Evolutionary conservation across 1,139 yeast species (phyloP).

Genomic region (Pichia terricola): DNA sequence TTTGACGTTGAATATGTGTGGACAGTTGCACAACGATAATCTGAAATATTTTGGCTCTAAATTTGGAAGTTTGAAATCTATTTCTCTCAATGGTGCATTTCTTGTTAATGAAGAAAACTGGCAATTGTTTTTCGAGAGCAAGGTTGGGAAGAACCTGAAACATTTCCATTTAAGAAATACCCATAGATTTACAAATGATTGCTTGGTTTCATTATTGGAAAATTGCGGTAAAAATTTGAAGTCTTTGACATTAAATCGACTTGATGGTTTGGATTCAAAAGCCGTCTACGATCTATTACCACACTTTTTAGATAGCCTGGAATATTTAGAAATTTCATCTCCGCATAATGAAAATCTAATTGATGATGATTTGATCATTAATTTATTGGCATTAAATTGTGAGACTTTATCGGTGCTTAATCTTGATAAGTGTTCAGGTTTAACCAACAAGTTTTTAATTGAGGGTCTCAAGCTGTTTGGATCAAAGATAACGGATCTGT

Average conservation of each 20-base stretch:
- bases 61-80: slow-evolving; percentile 39
- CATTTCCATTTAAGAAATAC: slow-evolving; percentile 67
- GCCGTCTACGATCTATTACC: slow-evolving; percentile 57
- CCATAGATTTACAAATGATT: slow-evolving; percentile 67
- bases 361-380: slow-evolving; percentile 62
- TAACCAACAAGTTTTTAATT: slow-evolving; percentile 55
- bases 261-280: slow-evolving; percentile 59
- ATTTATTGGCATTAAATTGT: slow-evolving; percentile 54
- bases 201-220: slow-evolving; percentile 53
- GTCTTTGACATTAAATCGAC: slow-evolving; percentile 45
- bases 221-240: slow-evolving; percentile 49
- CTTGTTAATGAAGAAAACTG: slow-evolving; percentile 66
- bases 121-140: slow-evolving; percentile 52
- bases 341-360: slow-evolving; percentile 59
- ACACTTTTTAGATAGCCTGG: slow-evolving; percentile 47
- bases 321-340: slow-evolving; percentile 56
- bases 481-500: slow-evolving; percentile 41
- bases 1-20: slow-evolving; percentile 81
- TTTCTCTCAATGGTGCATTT: slow-evolving; percentile 80
- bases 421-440: slow-evolving; percentile 61
- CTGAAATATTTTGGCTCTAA: slow-evolving; percentile 53
- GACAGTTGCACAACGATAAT: slow-evolving; percentile 76
- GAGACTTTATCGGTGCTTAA: slow-evolving; percentile 46
- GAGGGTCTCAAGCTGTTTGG: slow-evolving; percentile 57
- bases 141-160: slow-evolving; percentile 35